Evolutionary conservation across 108 stramenopile genomes (phyloP), one percentile per base, ranked within the genome.

Genomic region (Epithemia pelagica): DNA sequence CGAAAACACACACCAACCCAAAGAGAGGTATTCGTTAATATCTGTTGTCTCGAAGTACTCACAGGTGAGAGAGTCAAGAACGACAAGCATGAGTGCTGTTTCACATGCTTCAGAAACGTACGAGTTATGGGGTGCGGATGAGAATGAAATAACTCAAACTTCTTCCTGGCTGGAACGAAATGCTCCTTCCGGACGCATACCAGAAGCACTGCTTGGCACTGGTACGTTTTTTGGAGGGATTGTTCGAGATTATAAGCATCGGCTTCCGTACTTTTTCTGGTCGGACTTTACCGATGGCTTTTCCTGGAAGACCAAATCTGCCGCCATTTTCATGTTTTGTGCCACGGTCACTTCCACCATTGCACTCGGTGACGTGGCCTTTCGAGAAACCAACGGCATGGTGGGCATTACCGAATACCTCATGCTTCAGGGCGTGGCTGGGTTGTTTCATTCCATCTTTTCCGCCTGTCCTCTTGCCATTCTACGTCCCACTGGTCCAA

Each of bases 381-480:
- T 19, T 10, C 59, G 59, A 26, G 59, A 59, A 29, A 59, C 59
- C 10, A 29, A 29, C 19, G 59, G 59, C 27, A 10, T 10, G 10
- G 59, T 59, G 18, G 59, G 59, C 28, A 59, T 59, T 29, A 59
- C 59, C 59, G 59, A 59, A 21, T 59, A 59, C 59, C 59, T 59
- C 18, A 59, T 59, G 59, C 59, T 59, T 19, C 59, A 59, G 20
- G 59, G 59, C 21, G 59, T 59, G 59, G 25, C 59, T 15, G 59
- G 59, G 59, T 10, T 59, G 10, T 10, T 10, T 29, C 59, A 59
- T 29, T 59, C 59, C 59, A 15, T 59, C 27, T 59, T 59, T 29
- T 10, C 27, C 18, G 59, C 59, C 20, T 59, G 59, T 29, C 59
- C 59, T 28, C 59, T 59, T 59, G 27, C 59, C 59, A 59, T 59